Percentiles rank a stretch among this genome's conserved stretches.
phyloP scores from a whole-genome alignment of 345 rosid genomes.

The Citrus sinensis region DVS_A1.0 CM039168.1:378001-378500 shows the following conservation, averaged over 20 bases:
- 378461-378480: background rate
- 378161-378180: conserved; percentile 16
- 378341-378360: background rate
- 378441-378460: background rate
- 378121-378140: conserved; percentile 63
- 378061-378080: conserved; percentile 76
- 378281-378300: background rate
- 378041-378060: conserved; percentile 62
- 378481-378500: background rate
- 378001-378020: background rate
- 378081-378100: conserved; percentile 89
- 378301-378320: background rate
- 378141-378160: conserved; percentile 78
- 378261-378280: background rate
- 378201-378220: background rate
- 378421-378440: background rate
- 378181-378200: background rate
- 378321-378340: background rate
- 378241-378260: background rate
- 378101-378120: conserved; percentile 64
- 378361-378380: background rate
- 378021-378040: conserved; percentile 6
- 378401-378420: background rate
- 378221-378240: background rate
- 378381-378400: background rate